These are phyloP conservation scores for Sclerotinia spermophila DNA, from an alignment of 2,329 filamentous ascomycete species.

Conservation along the genomic window DNA sequence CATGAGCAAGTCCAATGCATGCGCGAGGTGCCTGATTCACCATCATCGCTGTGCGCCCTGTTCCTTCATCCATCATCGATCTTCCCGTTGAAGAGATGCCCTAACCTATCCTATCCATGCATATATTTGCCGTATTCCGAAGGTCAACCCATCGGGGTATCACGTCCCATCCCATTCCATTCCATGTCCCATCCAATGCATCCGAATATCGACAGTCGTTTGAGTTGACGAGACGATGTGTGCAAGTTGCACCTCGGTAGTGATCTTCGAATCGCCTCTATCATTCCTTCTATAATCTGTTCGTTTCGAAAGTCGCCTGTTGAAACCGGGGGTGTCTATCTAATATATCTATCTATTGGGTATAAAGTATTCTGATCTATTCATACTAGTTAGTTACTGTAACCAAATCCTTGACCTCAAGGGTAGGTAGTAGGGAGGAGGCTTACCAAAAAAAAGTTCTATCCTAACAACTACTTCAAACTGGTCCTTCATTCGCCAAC, in stretches of 20 bases:
- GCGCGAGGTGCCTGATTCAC: background rate
- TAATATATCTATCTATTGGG: slow-evolving; percentile 11
- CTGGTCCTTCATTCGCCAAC: slow-evolving; percentile 39
- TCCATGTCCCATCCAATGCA: background rate
- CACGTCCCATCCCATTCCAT: background rate
- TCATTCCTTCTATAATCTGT: background rate
- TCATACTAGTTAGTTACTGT: background rate
- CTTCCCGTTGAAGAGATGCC: slow-evolving; percentile 2
- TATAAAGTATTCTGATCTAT: slow-evolving; percentile 2
- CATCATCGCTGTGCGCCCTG: background rate
- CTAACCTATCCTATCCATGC: background rate
- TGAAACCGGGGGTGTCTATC: slow-evolving; percentile 8
- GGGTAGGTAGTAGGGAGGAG: background rate
- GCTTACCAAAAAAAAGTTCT: background rate
- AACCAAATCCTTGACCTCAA: background rate
- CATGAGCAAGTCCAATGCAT: background rate
- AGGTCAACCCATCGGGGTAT: background rate
- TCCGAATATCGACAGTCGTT: background rate
- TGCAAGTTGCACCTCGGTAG: background rate
- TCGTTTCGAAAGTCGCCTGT: slow-evolving; percentile 9
- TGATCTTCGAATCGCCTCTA: background rate
- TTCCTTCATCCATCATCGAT: background rate
- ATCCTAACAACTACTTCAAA: background rate
- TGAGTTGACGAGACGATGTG: background rate
- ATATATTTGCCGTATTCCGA: background rate